Conservation (phyloP, 2,329 filamentous ascomycete species). For the Sporothrix schenckii region DNA sequence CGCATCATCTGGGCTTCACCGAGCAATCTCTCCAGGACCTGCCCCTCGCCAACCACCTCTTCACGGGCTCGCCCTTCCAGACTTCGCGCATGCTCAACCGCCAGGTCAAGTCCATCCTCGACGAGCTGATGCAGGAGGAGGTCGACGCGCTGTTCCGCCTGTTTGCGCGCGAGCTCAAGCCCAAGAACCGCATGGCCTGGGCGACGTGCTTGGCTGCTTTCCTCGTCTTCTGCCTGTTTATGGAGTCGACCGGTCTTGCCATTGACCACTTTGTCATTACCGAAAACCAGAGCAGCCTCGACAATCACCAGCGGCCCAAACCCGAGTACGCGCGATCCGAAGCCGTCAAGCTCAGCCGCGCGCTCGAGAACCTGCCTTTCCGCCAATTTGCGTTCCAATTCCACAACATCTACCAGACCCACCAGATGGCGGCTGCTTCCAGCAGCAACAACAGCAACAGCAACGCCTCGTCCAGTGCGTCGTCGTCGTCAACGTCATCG, state of each 20-base stretch:
- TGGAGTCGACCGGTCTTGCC: conserved; percentile 60
- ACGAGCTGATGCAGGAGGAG: conserved; percentile 58
- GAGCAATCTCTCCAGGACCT: conserved; percentile 49
- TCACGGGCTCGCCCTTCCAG: conserved; percentile 50
- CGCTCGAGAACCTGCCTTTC: conserved; percentile 62
- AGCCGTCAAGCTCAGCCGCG: conserved; percentile 52
- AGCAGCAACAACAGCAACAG: conserved; percentile 41
- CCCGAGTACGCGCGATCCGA: conserved; percentile 42
- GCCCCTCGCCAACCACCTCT: conserved; percentile 48
- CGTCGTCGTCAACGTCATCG: background rate
- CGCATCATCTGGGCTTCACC: conserved; percentile 58
- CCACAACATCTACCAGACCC: conserved; percentile 62
- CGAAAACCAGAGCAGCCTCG: conserved; percentile 54
- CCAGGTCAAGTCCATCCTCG: conserved; percentile 60
- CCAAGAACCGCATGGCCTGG: conserved; percentile 58
- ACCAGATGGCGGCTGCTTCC: conserved; percentile 52
- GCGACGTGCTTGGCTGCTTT: conserved; percentile 61
- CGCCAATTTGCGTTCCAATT: conserved; percentile 64
- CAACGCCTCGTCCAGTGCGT: background rate
- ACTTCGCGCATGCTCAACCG: conserved; percentile 59
- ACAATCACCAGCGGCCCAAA: conserved; percentile 44
- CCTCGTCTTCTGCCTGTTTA: conserved; percentile 60
- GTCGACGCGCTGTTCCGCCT: conserved; percentile 56
- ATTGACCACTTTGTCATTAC: conserved; percentile 56
- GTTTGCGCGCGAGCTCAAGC: conserved; percentile 58